Evolutionary conservation across 371 early-diverging fungal genomes (phyloP), one percentile per base, ranked within the genome.

Genomic region (Polyrhizophydium stewartii): DNA sequence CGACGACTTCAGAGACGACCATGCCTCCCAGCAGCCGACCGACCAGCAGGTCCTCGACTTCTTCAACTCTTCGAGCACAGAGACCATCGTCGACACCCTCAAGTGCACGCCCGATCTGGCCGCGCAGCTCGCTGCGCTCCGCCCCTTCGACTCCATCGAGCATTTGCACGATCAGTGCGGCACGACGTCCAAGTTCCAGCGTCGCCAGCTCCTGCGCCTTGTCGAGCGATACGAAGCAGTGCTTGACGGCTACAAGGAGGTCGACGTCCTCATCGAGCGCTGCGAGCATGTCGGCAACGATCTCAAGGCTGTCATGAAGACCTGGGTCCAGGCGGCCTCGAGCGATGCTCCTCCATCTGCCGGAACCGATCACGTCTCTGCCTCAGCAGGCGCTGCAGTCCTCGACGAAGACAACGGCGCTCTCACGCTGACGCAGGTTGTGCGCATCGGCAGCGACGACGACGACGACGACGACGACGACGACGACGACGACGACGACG

Each of bases 181-280:
- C 2, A 10, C 56, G 2, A 35, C 10, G 13, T 6, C 5, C 12
- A 33, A 31, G 17, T 2, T 21, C 24, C 56, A 55, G 40, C 56
- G 35, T 12, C 56, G 56, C 32, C n/a, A 3, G 37, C n/a, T 55
- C 10, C 6, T 2, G 3, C 37, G 37, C 33, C 22, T 55, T 35
- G 32, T 55, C n/a, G 37, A 55, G 2, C 7, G n/a, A 33, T 90
- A 86, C 61, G 66, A 80, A 56, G 84, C 86, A 3, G 82, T 88
- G 32, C 66, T 86, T 56, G 81, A 84, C 57, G 90, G 90, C 0
- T 89, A 88, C 58, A 72, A 74, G 1, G 83, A 86, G 22, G 89
- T 92, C 24, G 93, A 93, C 59, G 62, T 62, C 31, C 82, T 92
- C 47, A 88, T 93, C 58, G 72, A 71, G 46, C 65, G 77, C 21